Evolutionary conservation across 2,329 filamentous ascomycete species (phyloP).

Genomic region (Aspergillus texensis): DNA sequence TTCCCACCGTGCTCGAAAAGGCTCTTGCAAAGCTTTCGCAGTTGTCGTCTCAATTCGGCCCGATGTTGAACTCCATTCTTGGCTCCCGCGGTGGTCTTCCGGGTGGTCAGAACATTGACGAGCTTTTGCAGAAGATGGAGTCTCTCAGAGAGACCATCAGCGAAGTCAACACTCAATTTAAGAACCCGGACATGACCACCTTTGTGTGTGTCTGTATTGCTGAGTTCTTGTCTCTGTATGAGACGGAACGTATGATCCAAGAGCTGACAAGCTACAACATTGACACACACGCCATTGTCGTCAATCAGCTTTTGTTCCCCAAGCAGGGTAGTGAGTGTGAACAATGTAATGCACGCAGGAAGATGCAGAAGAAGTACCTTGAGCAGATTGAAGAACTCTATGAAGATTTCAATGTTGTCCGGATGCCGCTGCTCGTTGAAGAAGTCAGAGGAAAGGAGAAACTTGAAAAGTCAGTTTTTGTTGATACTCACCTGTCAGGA

Average conservation of each 20-base stretch:
- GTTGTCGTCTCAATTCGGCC: slow-evolving; percentile 90
- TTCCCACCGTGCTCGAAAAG: slow-evolving; percentile 97
- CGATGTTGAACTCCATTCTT: slow-evolving; percentile 91
- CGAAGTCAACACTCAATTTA: slow-evolving; percentile 98
- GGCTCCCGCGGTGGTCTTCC: slow-evolving; percentile 76
- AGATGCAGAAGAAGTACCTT: slow-evolving; percentile 99
- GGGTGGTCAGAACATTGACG: slow-evolving; percentile 88
- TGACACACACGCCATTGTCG: slow-evolving; percentile 95
- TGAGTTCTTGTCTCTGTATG: slow-evolving; percentile 94
- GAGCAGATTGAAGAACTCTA: slow-evolving; percentile 99
- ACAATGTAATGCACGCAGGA: slow-evolving; percentile 89
- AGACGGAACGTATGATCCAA: slow-evolving; percentile 99
- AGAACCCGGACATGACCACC: slow-evolving; percentile 91
- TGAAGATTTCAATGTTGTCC: slow-evolving; percentile 98
- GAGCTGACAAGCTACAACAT: slow-evolving; percentile 91
- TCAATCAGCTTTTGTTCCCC: slow-evolving; percentile 96
- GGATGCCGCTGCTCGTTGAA: slow-evolving; percentile 94
- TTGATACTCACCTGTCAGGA: slow-evolving; percentile 2
- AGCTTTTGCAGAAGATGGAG: slow-evolving; percentile 94
- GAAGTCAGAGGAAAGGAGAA: slow-evolving; percentile 95
- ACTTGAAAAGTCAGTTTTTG: slow-evolving; percentile 70
- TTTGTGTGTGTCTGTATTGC: slow-evolving; percentile 99
- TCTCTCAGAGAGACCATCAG: slow-evolving; percentile 86
- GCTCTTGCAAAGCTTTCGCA: slow-evolving; percentile 96
- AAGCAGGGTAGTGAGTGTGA: slow-evolving; percentile 83